phyloP scores from a whole-genome alignment of 2,329 filamentous ascomycete genomes.

The Cryphonectria carpinicola region DNA sequence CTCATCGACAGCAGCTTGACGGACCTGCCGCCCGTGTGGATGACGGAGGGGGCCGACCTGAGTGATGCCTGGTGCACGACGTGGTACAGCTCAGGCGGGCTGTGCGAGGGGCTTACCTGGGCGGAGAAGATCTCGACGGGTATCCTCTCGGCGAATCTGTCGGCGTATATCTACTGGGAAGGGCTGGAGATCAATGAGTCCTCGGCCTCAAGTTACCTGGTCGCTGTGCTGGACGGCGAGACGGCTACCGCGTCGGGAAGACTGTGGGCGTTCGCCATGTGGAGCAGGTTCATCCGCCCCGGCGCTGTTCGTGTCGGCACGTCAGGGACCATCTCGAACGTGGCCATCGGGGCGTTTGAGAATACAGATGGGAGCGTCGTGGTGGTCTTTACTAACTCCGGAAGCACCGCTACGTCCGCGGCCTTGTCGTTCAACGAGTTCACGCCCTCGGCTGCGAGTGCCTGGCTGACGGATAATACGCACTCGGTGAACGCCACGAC shows the following conservation, averaged over 20 bases:
- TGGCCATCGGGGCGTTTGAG: constrained; percentile 34
- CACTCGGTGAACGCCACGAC: constrained; percentile 32
- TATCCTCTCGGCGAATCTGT: constrained; percentile 47
- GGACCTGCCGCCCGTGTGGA: constrained; percentile 41
- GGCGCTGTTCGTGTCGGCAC: constrained; percentile 36
- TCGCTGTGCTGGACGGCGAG: constrained; percentile 31
- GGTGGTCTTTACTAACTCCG: constrained; percentile 37
- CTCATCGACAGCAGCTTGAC: constrained; percentile 45
- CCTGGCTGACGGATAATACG: constrained; percentile 44
- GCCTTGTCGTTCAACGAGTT: constrained; percentile 38
- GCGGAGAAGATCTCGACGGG: constrained; percentile 49
- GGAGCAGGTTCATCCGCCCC: constrained; percentile 38
- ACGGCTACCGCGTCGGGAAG: constrained; percentile 34
- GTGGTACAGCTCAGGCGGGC: constrained; percentile 47
- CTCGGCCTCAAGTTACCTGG: constrained; percentile 28
- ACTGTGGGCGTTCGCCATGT: constrained; percentile 38
- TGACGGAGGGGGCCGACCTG: constrained; percentile 52
- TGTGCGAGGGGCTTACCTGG: constrained; percentile 52
- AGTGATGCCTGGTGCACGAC: constrained; percentile 43
- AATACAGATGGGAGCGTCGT: constrained; percentile 41
- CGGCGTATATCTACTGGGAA: constrained; percentile 53
- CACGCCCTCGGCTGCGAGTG: constrained; percentile 34
- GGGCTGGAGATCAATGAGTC: constrained; percentile 35
- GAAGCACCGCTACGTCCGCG: constrained; percentile 35
- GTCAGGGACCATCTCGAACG: constrained; percentile 34